phyloP scores from a whole-genome alignment of 345 rosid genomes.

The Isatis tinctoria region DNA sequence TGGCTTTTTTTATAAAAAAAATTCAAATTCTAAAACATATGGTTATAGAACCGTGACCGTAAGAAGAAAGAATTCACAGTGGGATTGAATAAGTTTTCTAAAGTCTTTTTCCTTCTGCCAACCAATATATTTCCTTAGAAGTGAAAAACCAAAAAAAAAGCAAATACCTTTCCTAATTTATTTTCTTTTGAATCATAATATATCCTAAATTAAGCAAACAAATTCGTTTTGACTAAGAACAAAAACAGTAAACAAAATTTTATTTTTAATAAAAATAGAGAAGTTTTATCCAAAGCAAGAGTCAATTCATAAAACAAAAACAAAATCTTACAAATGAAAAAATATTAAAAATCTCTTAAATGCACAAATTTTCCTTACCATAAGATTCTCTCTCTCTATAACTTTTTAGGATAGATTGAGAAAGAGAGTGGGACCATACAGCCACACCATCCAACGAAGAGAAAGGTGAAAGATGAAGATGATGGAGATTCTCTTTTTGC shows the following conservation, averaged over 20 bases:
- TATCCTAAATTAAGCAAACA: not conserved
- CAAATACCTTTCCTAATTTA: not conserved
- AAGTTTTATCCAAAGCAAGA: not conserved
- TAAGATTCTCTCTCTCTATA: not conserved
- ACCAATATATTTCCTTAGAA: not conserved
- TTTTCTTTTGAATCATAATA: not conserved
- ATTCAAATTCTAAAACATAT: not conserved
- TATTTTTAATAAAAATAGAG: not conserved
- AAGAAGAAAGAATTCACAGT: not conserved
- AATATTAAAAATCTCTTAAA: not conserved
- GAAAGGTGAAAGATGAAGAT: not conserved
- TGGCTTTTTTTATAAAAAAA: not conserved
- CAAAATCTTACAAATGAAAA: not conserved
- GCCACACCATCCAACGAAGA: slow-evolving; percentile 5
- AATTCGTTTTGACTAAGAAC: not conserved
- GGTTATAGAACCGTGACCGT: not conserved
- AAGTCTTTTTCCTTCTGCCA: not conserved
- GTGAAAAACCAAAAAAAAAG: not conserved
- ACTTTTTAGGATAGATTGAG: slow-evolving; percentile 4
- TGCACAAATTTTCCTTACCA: not conserved
- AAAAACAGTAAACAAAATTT: not conserved
- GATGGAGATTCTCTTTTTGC: slow-evolving; percentile 1
- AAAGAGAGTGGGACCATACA: slow-evolving; percentile 20
- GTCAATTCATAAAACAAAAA: not conserved
- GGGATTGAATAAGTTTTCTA: not conserved